Evolutionary conservation across 345 rosid species (phyloP), one percentile per base, ranked within the genome.

Genomic region (Eucalyptus camaldulensis): DNA sequence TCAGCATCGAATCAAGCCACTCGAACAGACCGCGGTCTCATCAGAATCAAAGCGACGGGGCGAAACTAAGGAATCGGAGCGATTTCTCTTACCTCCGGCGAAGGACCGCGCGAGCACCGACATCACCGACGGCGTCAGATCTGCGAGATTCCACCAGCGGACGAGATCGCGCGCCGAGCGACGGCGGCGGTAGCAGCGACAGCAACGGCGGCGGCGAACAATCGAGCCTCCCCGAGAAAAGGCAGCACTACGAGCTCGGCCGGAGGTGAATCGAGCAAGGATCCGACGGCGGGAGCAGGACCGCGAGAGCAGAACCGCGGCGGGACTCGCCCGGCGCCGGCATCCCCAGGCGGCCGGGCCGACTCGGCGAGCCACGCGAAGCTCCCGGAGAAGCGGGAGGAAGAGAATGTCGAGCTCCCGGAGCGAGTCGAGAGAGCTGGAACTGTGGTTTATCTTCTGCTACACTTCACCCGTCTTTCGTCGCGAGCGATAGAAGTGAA

Each of bases 111-210:
- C 89, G 54, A 89, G 91, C 94, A 81, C 93, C 96, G 96, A 93
- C 97, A 95, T 93, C 96, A 87, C 95, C 92, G 92, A 92, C 92
- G 94, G 94, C 93, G 91, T 88, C 93, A 94, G 97, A 95, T 95
- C 96, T 94, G 90, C 83, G 90, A 91, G 90, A 91, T 89, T 89
- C 49, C 69, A 87, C 80, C 37, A 87, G 90, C 92, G 88, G 76
- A 87, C 92, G 90, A 91, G 92, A 94, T 91, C 93, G 81, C 92
- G 45, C 53, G 90, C 45, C 62, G 83, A 91, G 88, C 89, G 88
- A 85, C 94, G 85, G 62, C 91, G 24, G 33, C 83, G 69, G 15
- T 15, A 40, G 62, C 62, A 3, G 22, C 56, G 76, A 5, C 76
- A 1, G 40, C 80, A 4, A 8, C 80, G 29, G 67, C 67, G 27